Base-by-base conservation (phyloP, 495 filamentous ascomycete genomes). In the Hyaloscypha finlandica region DNA sequence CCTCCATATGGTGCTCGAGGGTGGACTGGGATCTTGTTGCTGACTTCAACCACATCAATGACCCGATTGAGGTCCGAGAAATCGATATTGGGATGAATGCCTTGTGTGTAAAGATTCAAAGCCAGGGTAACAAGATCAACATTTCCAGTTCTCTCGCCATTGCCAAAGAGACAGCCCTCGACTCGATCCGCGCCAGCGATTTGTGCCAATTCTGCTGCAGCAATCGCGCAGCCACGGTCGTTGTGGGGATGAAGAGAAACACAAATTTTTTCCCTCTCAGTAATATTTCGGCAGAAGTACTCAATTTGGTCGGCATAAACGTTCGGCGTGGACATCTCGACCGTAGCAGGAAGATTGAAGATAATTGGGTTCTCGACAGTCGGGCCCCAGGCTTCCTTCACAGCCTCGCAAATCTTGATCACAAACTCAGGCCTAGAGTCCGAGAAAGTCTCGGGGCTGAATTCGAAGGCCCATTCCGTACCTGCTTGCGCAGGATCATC, bases 181-280 rank as follows among this genome's bases (percentile, higher is more conserved):
- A 99, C 94, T 74, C 95, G 81, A 76, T 98, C 90, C 8, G 93
- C 95, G 68, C 95, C 95, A n/a, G 92, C 95, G 93, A 98, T 97
- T 78, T 97, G 93, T 12, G 91, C 95, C 65, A 98, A 79, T 74
- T 98, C 94, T 11, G 94, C 90, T 1, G 82, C 81, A 4, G 94
- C 95, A 45, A 95, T 91, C 20, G 91, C 91, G 74, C 93, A 97
- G 9, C 94, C 94, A 45, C 95, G 85, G 78, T 98, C 95, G 72
- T 99, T 99, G 77, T 98, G 95, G 3, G 93, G 91, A 74, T 98
- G 95, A 14, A 94, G 82, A 61, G 89, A 92, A 8, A 94, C 89
- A 64, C 89, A 89, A 61, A 93, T 88, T 79, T 94, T 94, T 67
- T 92, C 85, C 54, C 92, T 80, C 75, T 94, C 92, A 0, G 85